phyloP scores from a whole-genome alignment of 495 filamentous ascomycete species.

The Mycothermus thermophilus region DNA sequence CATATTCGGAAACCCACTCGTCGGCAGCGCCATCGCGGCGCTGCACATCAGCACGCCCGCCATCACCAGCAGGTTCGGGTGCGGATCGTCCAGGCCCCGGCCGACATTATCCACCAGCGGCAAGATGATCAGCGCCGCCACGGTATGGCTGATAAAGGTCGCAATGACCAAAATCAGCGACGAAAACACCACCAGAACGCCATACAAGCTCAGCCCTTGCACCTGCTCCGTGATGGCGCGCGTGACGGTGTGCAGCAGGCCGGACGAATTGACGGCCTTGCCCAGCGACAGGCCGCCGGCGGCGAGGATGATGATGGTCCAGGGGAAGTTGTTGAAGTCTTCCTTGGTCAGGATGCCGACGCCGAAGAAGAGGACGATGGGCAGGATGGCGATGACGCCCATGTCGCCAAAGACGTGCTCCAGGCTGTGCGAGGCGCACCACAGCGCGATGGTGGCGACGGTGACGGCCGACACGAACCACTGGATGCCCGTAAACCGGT shows the following conservation, averaged over 20 bases:
- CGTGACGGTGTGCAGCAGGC: slow-evolving; percentile 83
- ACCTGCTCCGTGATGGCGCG: slow-evolving; percentile 56
- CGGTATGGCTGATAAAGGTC: slow-evolving; percentile 96
- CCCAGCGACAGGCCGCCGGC: slow-evolving; percentile 87
- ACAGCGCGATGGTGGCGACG: slow-evolving; percentile 73
- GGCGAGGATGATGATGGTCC: slow-evolving; percentile 98
- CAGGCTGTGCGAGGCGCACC: slow-evolving; percentile 84
- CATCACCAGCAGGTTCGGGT: slow-evolving; percentile 94
- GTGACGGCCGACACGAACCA: slow-evolving; percentile 85
- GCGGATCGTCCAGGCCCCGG: slow-evolving; percentile 67
- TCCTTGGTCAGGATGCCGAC: slow-evolving; percentile 96
- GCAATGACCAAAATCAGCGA: slow-evolving; percentile 81
- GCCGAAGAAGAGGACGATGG: slow-evolving; percentile 90
- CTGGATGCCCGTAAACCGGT: slow-evolving; percentile 77
- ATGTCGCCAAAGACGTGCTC: slow-evolving; percentile 87
- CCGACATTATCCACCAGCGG: slow-evolving; percentile 82
- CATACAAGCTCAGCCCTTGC: slow-evolving; percentile 69
- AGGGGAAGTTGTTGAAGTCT: slow-evolving; percentile 99
- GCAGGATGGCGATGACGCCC: slow-evolving; percentile 95
- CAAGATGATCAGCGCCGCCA: slow-evolving; percentile 88
- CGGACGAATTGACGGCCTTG: slow-evolving; percentile 86
- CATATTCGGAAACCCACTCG: slow-evolving; percentile 97
- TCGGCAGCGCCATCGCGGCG: slow-evolving; percentile 79
- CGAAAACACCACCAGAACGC: slow-evolving; percentile 75
- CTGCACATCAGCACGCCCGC: slow-evolving; percentile 49